Base-by-base conservation (phyloP, 345 rosid genomes). In the Salix suchowensis region DNA sequence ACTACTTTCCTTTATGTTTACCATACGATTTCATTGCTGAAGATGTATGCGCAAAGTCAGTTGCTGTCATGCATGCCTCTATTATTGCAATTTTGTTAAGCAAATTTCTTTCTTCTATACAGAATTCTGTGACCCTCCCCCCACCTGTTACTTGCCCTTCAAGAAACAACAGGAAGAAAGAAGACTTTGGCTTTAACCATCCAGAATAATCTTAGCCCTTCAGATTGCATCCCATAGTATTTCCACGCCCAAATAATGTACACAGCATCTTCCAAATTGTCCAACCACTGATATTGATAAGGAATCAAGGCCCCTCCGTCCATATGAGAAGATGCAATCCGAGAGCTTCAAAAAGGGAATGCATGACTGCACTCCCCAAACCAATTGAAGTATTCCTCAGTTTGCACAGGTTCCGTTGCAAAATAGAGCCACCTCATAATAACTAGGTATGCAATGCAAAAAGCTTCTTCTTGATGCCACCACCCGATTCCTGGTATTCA, bases 1-100 rank as follows among this genome's bases (percentile, higher is more conserved):
- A 10, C 62, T 9, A n/a, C 64, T 58, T 58, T 23, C 64, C 28
- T 58, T 58, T 3, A 10, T 58, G 64, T 23, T n/a, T 10, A 10
- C 28, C 28, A 58, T 9, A 1, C 28, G 62, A 58, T 58, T 58
- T 9, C 62, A 58, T 11, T 61, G 65, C 61, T 23, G 72, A 74
- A 50, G 65, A 52, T 70, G 81, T 81, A 78, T 81, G 68, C 74
- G 77, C 83, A 79, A 68, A 74, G 75, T 74, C 73, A 55, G 67
- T 72, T 28, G 67, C 78, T 73, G 37, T 74, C 46, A 79, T 70
- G 65, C 54, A 79, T 81, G 75, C 69, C 71, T 76, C 73, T 40
- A n/a, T n/a, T 73, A 66, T 78, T 32, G 24, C 32, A 71, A 26
- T 67, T 75, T 39, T 52, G 23, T 74, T 62, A 2, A 23, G 68